Evolutionary conservation across 2,329 filamentous ascomycete genomes (phyloP).

Genomic region (Gnomoniopsis sp.): DNA sequence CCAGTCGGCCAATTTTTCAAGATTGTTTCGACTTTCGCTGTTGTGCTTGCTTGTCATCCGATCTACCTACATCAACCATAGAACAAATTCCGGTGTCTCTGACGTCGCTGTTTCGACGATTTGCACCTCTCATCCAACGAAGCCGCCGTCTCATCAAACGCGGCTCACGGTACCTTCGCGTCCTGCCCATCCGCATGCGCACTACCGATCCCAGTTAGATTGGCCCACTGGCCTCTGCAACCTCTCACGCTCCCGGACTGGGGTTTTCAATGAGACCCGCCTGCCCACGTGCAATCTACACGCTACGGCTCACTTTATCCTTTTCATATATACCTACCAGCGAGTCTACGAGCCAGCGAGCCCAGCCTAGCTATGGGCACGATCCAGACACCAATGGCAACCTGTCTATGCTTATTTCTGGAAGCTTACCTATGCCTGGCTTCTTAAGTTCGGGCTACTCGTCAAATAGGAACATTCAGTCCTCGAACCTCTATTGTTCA

Average conservation of each 20-base stretch:
- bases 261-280: background rate
- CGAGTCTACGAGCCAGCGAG: too few species aligned
- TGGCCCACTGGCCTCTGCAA: background rate
- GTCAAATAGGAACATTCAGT: too few species aligned
- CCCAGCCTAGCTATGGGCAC: too few species aligned
- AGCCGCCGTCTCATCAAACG: background rate
- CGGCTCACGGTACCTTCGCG: background rate
- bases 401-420: too few species aligned
- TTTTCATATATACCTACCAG: too few species aligned
- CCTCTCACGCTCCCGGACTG: conserved; percentile 1
- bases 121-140: background rate
- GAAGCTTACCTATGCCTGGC: too few species aligned
- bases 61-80: background rate
- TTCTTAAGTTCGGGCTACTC: too few species aligned
- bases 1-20: too few species aligned
- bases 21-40: background rate
- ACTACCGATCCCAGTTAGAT: conserved; percentile 6
- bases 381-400: too few species aligned
- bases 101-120: background rate
- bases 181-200: background rate
- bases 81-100: background rate
- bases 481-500: too few species aligned
- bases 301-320: background rate
- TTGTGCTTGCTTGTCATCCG: background rate
- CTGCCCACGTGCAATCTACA: background rate